phyloP scores from a whole-genome alignment of 2,329 filamentous ascomycete genomes.

The Dactylellina drechsleri region DNA sequence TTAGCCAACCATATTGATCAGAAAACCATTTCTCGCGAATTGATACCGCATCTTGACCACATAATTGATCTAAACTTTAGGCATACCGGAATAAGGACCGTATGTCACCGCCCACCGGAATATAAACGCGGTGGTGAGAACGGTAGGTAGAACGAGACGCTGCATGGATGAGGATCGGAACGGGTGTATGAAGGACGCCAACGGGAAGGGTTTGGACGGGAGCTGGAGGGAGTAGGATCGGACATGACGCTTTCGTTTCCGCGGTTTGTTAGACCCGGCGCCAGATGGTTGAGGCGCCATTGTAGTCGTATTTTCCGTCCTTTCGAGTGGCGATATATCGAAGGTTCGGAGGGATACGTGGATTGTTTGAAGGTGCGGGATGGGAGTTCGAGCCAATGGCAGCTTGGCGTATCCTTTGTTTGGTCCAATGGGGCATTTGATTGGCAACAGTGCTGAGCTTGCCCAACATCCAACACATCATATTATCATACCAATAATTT shows the following conservation, averaged over 20 bases:
- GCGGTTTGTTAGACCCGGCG: conserved; percentile 39
- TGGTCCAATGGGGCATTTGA: too few species aligned
- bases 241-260: conserved; percentile 55
- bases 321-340: background rate
- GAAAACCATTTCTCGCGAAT: background rate
- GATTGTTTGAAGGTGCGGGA: too few species aligned
- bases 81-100: conserved; percentile 90
- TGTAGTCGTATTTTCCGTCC: conserved; percentile 7
- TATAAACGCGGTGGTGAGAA: conserved; percentile 88
- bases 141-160: conserved; percentile 89
- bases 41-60: too few species aligned
- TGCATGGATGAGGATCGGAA: conserved; percentile 81
- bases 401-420: too few species aligned
- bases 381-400: too few species aligned
- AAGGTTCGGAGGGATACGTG: too few species aligned
- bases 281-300: conserved; percentile 33
- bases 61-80: conserved; percentile 6
- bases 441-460: too few species aligned
- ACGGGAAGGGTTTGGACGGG: conserved; percentile 79
- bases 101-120: conserved; percentile 92
- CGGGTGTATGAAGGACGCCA: conserved; percentile 94
- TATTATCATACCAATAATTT: too few species aligned
- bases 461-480: too few species aligned
- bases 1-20: background rate
- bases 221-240: conserved; percentile 60